These are phyloP conservation scores for Dujonia santamariae DNA, from an alignment of 1,139 yeast genomes.

Conservation along the genomic window DNA sequence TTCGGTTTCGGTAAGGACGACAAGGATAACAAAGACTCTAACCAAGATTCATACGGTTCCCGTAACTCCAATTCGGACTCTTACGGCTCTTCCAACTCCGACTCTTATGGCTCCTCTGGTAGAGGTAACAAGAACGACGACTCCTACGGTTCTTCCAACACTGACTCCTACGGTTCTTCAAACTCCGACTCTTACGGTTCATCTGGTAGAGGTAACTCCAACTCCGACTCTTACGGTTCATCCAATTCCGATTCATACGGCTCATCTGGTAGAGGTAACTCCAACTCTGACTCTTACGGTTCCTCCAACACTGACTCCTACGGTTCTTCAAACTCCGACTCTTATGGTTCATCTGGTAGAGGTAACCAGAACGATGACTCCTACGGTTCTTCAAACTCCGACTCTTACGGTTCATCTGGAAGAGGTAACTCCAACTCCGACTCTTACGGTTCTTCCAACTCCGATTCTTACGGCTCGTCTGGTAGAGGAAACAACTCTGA, in stretches of 20 bases:
- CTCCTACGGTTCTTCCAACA: slow-evolving; percentile 15
- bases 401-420: slow-evolving; percentile 19
- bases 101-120: slow-evolving; percentile 18
- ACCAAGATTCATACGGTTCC: slow-evolving; percentile 13
- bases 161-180: slow-evolving; percentile 16
- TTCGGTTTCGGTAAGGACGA: slow-evolving; percentile 26
- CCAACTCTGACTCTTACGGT: slow-evolving; percentile 12
- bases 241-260: slow-evolving; percentile 17
- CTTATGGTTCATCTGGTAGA: slow-evolving; percentile 20
- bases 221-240: slow-evolving; percentile 18
- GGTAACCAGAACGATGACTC: slow-evolving; percentile 13
- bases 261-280: slow-evolving; percentile 11
- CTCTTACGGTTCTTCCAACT: slow-evolving; percentile 16
- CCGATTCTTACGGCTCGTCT: slow-evolving; percentile 20
- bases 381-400: slow-evolving; percentile 16
- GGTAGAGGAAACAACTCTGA: slow-evolving; percentile 13
- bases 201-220: slow-evolving; percentile 13
- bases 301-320: slow-evolving; percentile 15
- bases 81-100: slow-evolving; percentile 13
- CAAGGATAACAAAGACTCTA: slow-evolving; percentile 12
- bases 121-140: too few relatives aligned
- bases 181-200: slow-evolving; percentile 19
- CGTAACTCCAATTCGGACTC: slow-evolving; percentile 10
- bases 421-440: slow-evolving; percentile 11
- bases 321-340: slow-evolving; percentile 17